Conservation (phyloP, 345 rosid species). For the Arabis alpina region DNA sequence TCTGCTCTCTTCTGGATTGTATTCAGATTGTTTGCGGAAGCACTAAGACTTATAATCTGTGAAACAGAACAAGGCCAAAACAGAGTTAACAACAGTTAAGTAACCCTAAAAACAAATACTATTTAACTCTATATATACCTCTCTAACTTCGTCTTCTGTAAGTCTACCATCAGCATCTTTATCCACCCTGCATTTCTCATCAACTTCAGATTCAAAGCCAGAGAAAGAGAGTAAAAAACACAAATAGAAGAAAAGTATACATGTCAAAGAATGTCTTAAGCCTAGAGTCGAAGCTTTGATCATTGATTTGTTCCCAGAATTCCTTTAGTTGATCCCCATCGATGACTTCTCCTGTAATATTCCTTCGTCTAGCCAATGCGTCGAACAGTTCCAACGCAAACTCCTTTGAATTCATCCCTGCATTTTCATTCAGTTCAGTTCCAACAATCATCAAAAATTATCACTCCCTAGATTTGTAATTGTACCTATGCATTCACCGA, state of each 20-base stretch:
- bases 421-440: background rate
- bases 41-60: constrained; percentile 77
- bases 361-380: constrained; percentile 63
- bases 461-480: too few relatives aligned
- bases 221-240: constrained; percentile 7
- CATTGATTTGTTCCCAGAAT: constrained; percentile 79
- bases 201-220: background rate
- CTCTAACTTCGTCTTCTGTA: constrained; percentile 72
- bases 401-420: constrained; percentile 80
- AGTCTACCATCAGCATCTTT: constrained; percentile 88
- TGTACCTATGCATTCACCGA: constrained; percentile 74
- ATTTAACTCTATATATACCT: constrained; percentile 42
- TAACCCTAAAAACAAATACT: too few relatives aligned
- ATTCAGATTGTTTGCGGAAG: constrained; percentile 72
- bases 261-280: constrained; percentile 82
- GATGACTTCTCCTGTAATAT: constrained; percentile 58
- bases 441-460: too few relatives aligned
- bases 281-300: constrained; percentile 78
- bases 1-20: constrained; percentile 74
- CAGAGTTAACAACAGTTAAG: background rate
- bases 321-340: constrained; percentile 53
- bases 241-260: constrained; percentile 33
- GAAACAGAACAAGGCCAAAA: background rate
- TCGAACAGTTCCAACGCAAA: constrained; percentile 71
- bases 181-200: constrained; percentile 66